These are phyloP conservation scores for Ramaria rubella DNA, from an alignment of 768 basidiomycete species.

Conservation along the genomic window DNA sequence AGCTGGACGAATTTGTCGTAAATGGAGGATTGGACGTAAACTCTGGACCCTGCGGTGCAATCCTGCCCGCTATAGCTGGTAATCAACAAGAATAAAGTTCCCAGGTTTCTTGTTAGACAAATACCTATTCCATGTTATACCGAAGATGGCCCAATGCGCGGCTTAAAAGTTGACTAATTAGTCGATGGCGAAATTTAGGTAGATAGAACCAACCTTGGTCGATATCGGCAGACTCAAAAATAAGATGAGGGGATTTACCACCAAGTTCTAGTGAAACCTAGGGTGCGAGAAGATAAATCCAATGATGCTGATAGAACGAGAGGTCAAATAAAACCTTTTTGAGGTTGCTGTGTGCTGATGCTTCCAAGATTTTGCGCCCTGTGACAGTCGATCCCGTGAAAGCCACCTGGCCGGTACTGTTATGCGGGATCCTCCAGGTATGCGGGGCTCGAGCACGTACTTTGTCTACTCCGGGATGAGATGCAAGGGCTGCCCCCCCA, in stretches of 20 bases:
- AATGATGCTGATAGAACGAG: slow-evolving; percentile 7
- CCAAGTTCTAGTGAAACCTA: slow-evolving; percentile 90
- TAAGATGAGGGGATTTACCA: slow-evolving; percentile 83
- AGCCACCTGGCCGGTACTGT: slow-evolving; percentile 42
- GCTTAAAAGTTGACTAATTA: slow-evolving; percentile 35
- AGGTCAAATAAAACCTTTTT: slow-evolving; percentile 59
- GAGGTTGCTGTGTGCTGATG: slow-evolving; percentile 87
- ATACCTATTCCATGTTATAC: slow-evolving; percentile 66
- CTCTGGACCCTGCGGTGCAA: slow-evolving; percentile 86
- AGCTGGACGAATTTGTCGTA: slow-evolving; percentile 77
- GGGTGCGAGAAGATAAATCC: slow-evolving; percentile 10
- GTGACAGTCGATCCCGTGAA: slow-evolving; percentile 92
- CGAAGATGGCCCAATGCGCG: slow-evolving; percentile 79
- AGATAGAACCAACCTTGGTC: slow-evolving; percentile 57
- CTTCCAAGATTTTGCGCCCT: slow-evolving; percentile 85
- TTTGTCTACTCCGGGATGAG: slow-evolving; percentile 85
- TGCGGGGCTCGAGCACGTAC: background rate
- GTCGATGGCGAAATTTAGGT: background rate
- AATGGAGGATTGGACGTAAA: slow-evolving; percentile 82
- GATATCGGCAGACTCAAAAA: slow-evolving; percentile 88
- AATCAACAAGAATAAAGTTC: background rate
- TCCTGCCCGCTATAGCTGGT: slow-evolving; percentile 77
- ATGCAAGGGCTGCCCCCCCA: slow-evolving; percentile 79
- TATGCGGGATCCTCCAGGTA: background rate
- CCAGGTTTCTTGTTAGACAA: slow-evolving; percentile 6